Evolutionary conservation across 768 basidiomycete genomes (phyloP).

Genomic region (Tylopilus plumbeoviolaceoides): DNA sequence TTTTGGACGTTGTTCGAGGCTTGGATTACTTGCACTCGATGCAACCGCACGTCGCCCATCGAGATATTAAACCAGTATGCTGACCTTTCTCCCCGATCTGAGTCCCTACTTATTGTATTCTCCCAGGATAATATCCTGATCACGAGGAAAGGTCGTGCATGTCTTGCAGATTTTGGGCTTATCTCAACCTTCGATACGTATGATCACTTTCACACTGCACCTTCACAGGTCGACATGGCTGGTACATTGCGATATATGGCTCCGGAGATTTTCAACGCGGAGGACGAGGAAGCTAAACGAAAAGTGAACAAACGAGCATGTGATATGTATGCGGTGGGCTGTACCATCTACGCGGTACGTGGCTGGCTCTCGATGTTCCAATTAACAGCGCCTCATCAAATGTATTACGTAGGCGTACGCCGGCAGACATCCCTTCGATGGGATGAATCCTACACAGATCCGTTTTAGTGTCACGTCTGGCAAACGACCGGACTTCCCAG

Average conservation of each 20-base stretch:
- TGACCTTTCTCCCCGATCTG: neutral
- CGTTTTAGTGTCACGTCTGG: neutral
- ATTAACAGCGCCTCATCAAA: neutral
- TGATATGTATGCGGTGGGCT: constrained; percentile 42
- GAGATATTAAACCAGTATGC: constrained; percentile 30
- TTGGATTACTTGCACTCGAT: constrained; percentile 41
- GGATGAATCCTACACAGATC: neutral
- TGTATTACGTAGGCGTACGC: constrained; percentile 15
- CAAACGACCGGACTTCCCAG: constrained; percentile 14
- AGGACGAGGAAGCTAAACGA: neutral
- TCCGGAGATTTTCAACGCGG: constrained; percentile 20
- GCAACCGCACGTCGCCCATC: constrained; percentile 33
- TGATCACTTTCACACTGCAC: constrained; percentile 8
- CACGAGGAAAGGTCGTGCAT: constrained; percentile 37
- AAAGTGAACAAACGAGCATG: constrained; percentile 26
- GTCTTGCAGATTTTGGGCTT: constrained; percentile 50
- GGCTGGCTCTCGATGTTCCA: neutral
- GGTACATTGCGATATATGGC: constrained; percentile 25
- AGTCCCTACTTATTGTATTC: constrained; percentile 7
- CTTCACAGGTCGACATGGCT: constrained; percentile 2
- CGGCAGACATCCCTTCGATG: constrained; percentile 8
- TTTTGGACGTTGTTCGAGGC: constrained; percentile 42
- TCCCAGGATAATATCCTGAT: constrained; percentile 46
- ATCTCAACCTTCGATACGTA: constrained; percentile 15
- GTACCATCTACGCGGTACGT: constrained; percentile 38